Conservation (phyloP, 225 moss, liverwort and hornwort species). For the Marchantia paleacea region DNA sequence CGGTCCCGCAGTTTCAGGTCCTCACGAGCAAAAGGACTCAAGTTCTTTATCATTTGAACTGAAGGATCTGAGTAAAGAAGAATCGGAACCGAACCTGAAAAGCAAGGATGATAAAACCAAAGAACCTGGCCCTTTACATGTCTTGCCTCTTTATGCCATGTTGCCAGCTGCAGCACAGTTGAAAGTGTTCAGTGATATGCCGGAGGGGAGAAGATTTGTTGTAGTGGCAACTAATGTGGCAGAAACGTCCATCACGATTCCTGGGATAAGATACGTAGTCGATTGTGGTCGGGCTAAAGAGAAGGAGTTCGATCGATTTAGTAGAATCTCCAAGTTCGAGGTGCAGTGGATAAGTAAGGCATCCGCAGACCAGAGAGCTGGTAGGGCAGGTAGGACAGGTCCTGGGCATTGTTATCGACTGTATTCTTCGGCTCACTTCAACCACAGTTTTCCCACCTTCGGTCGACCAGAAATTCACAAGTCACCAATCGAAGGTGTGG, state of each 20-base stretch:
- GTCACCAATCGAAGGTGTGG: constrained; percentile 88
- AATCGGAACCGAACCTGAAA: neutral
- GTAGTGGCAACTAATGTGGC: constrained; percentile 98
- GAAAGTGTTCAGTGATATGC: constrained; percentile 75
- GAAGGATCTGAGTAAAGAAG: constrained; percentile 21
- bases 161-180: constrained; percentile 91
- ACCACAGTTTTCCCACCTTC: constrained; percentile 72
- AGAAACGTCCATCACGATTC: constrained; percentile 98
- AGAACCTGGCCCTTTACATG: constrained; percentile 66
- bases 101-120: constrained; percentile 25
- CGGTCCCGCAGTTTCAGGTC: neutral
- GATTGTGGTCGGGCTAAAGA: constrained; percentile 96
- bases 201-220: constrained; percentile 75
- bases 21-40: neutral
- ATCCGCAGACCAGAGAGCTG: constrained; percentile 96
- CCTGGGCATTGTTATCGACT: constrained; percentile 97
- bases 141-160: constrained; percentile 93
- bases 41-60: neutral
- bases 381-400: constrained; percentile 92
- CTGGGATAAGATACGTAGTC: constrained; percentile 88
- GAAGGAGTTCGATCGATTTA: constrained; percentile 71
- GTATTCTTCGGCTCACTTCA: constrained; percentile 95
- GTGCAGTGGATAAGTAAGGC: constrained; percentile 99
- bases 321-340: constrained; percentile 85
- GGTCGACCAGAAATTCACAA: constrained; percentile 86